These are phyloP conservation scores for Neolentinus lepideus DNA, from an alignment of 1,284 basidiomycete genomes.

Conservation along the genomic window DNA sequence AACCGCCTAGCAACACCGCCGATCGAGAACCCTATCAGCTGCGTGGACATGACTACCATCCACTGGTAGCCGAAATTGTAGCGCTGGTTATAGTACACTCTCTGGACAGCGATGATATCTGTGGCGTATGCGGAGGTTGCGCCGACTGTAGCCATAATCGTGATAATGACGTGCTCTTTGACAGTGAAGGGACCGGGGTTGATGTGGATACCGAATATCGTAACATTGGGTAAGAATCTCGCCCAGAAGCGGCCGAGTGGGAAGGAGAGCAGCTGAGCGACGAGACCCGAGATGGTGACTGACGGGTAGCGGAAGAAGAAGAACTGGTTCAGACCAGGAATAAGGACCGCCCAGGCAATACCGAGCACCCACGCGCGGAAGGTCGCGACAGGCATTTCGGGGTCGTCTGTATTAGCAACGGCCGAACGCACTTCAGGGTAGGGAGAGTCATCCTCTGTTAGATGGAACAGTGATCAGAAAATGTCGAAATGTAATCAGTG, in stretches of 20 bases:
- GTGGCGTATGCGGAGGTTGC: conserved; percentile 60
- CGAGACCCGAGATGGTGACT: conserved; percentile 38
- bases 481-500: neutral
- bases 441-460: conserved; percentile 46
- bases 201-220: conserved; percentile 47
- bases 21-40: conserved; percentile 83
- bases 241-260: conserved; percentile 61
- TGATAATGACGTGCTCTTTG: conserved; percentile 62
- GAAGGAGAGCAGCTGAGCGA: conserved; percentile 58
- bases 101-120: conserved; percentile 72
- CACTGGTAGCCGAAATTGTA: conserved; percentile 69
- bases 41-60: conserved; percentile 79
- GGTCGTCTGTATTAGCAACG: conserved; percentile 69
- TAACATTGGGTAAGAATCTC: conserved; percentile 43
- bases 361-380: conserved; percentile 64
- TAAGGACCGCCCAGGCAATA: conserved; percentile 46
- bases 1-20: conserved; percentile 77
- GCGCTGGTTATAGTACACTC: conserved; percentile 59
- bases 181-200: conserved; percentile 71
- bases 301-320: conserved; percentile 64
- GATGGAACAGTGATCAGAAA: conserved; percentile 7
- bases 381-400: conserved; percentile 49
- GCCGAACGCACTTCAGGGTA: conserved; percentile 77
- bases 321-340: conserved; percentile 55
- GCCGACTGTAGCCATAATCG: conserved; percentile 78